Base-by-base conservation (phyloP, 2,329 filamentous ascomycete genomes). In the Penicillium frequentans region DNA sequence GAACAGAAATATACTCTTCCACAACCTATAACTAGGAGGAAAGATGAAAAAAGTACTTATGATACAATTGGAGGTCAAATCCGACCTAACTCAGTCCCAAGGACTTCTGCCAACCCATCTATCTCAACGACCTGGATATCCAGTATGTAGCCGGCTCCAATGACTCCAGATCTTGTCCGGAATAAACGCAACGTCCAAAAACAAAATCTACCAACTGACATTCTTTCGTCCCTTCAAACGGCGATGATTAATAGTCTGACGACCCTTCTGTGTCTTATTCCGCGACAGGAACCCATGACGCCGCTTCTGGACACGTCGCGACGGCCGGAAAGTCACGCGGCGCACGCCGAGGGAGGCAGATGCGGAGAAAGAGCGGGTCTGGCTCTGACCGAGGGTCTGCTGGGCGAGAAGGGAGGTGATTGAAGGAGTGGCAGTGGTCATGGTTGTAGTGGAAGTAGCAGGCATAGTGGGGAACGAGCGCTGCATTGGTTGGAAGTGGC, bases 261-360 rank as follows among this genome's bases (percentile, higher is more conserved):
- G 73, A 24, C 85, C 85, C 51, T 78, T 82, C 66, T 80, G 78
- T 23, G 77, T 78, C 66, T 76, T 76, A 59, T 85, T 61, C 64
- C 85, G 71, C 10, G 80, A 74, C 58, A 87, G 68, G 66, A 86
- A 87, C 2, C 85, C 85, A 73, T 85, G 82, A 64, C 85, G 78
- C 60, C 85, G 77, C 75, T 87, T 88, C 69, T 86, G 78, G 43
- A 86, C 82, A 45, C 80, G 68, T 60, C 86, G 82, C 50, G 81
- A 85, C 10, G 84, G 84, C 54, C 83, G 82, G 66, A 79, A 87
- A 43, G 85, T 87, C 56, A 81, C 73, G 61, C 85, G 78, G 49
- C 73, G 75, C 26, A 68, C 77, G 46, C 69, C 73, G 6, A 81
- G 72, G 3, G 71, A 68, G 7, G 77, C 72, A 52, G 77, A 75